Conservation (phyloP, 1,284 basidiomycete species). For the Microbotryum scabiosae region DNA sequence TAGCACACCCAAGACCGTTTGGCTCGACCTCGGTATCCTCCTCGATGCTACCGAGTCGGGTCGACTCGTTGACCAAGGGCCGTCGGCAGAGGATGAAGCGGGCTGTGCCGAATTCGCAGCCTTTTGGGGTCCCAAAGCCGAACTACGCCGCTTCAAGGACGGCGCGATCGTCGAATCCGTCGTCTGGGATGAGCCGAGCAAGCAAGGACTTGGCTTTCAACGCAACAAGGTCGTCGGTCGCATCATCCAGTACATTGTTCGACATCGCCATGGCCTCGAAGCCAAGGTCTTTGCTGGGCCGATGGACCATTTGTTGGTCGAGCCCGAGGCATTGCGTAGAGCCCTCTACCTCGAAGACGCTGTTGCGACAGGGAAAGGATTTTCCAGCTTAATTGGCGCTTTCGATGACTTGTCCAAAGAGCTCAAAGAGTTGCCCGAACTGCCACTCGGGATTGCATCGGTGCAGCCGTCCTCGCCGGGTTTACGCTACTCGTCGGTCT, state of each 20-base stretch:
- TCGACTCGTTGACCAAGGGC: slow-evolving; percentile 80
- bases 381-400: slow-evolving; percentile 65
- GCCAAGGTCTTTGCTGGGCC: slow-evolving; percentile 47
- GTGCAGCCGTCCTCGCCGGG: slow-evolving; percentile 64
- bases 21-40: slow-evolving; percentile 59
- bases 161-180: slow-evolving; percentile 87
- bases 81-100: slow-evolving; percentile 54
- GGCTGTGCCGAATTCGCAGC: slow-evolving; percentile 58
- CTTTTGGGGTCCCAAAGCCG: slow-evolving; percentile 87
- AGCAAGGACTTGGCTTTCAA: slow-evolving; percentile 49
- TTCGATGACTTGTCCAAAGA: slow-evolving; percentile 71
- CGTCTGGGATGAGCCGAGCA: slow-evolving; percentile 64
- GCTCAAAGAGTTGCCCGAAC: slow-evolving; percentile 61
- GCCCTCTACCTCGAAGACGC: slow-evolving; percentile 39
- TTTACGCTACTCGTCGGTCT: slow-evolving; percentile 74
- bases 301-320: slow-evolving; percentile 59
- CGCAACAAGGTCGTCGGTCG: slow-evolving; percentile 66
- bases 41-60: slow-evolving; percentile 63
- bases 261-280: slow-evolving; percentile 61
- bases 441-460: slow-evolving; percentile 73
- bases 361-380: slow-evolving; percentile 42
- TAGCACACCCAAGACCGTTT: slow-evolving; percentile 40
- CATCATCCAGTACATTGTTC: slow-evolving; percentile 66
- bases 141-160: slow-evolving; percentile 94
- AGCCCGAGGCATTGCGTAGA: slow-evolving; percentile 32